phyloP scores from a whole-genome alignment of 1,139 yeast genomes.

The Yarrowia galli region DNA sequence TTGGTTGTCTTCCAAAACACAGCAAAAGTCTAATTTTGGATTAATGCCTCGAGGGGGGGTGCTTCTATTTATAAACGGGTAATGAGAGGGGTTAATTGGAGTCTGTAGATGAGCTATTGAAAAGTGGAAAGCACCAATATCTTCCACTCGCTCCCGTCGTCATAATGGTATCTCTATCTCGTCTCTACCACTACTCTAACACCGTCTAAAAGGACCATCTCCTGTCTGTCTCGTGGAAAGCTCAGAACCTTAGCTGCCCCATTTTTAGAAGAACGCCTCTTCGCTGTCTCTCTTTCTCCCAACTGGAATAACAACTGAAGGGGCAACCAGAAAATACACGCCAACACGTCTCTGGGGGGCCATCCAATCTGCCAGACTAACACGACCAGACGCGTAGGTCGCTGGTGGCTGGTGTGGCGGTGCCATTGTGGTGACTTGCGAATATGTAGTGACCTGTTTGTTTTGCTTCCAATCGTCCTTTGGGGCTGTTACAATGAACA shows the following conservation, averaged over 20 bases:
- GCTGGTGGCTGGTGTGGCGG: constrained; percentile 32
- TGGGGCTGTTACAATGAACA: no score
- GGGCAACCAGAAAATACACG: constrained; percentile 19
- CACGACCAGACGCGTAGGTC: background rate
- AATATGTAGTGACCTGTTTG: no score
- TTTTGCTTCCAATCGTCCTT: no score
- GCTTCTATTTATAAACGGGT: background rate
- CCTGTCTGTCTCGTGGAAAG: background rate
- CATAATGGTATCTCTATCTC: no score
- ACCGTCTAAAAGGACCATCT: no score
- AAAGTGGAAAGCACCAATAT: no score
- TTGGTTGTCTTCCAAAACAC: constrained; percentile 14
- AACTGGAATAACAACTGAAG: background rate
- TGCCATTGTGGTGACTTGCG: background rate
- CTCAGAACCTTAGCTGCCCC: constrained; percentile 22
- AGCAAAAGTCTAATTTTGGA: constrained; percentile 23
- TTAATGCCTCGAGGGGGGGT: constrained; percentile 29
- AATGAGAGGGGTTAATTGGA: background rate
- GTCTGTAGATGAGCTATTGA: background rate
- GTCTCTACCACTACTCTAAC: no score
- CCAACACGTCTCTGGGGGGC: constrained; percentile 1
- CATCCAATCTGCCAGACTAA: background rate
- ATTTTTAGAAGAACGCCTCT: constrained; percentile 9
- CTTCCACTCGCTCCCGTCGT: no score
- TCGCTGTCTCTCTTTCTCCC: background rate